A percentile compares a stretch with the other conserved stretches of the same genome.
phyloP scores from a whole-genome alignment of 2,329 filamentous ascomycete species.

The Cercospora zeae-maydis region DNA sequence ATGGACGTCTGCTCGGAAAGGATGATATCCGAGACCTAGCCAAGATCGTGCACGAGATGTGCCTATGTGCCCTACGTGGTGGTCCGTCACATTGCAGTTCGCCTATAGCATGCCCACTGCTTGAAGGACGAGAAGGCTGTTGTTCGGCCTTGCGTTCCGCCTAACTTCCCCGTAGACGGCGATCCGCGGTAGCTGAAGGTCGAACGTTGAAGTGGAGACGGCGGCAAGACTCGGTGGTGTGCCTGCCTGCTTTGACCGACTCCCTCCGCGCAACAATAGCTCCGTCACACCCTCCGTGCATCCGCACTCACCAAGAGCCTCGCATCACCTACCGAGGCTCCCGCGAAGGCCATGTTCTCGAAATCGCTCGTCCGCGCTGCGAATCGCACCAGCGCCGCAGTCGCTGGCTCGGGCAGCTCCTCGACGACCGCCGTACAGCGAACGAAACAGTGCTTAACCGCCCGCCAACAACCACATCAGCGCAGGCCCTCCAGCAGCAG shows the following conservation, averaged over 20 bases:
- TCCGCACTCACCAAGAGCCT: conserved; percentile 1
- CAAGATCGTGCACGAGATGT: not conserved
- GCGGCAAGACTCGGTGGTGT: conserved; percentile 4
- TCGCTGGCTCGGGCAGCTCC: conserved; percentile 22
- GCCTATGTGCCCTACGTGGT: not conserved
- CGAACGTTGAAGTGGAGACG: conserved; percentile 1
- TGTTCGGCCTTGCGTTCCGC: not conserved
- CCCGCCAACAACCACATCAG: conserved; percentile 43
- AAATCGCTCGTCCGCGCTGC: conserved; percentile 33
- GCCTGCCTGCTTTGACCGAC: not conserved
- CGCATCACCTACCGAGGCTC: conserved; percentile 1
- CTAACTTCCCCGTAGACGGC: not conserved
- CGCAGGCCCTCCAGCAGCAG: conserved; percentile 50
- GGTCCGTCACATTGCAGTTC: not conserved
- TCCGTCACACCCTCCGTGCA: not conserved
- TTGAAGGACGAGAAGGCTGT: not conserved
- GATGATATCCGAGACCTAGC: not conserved
- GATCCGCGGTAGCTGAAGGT: not conserved
- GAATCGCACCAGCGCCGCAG: conserved; percentile 29
- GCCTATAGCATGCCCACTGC: not conserved
- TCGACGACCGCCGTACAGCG: conserved; percentile 34
- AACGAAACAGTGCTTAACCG: conserved; percentile 33
- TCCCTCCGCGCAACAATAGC: not conserved
- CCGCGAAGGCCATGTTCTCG: conserved; percentile 32
- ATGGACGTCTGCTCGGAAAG: not conserved